A percentile compares a stretch with the other conserved stretches of the same genome.
phyloP scores from a whole-genome alignment of 176 grass and related monocot genomes.

The Oryza longistaminata region DNA sequence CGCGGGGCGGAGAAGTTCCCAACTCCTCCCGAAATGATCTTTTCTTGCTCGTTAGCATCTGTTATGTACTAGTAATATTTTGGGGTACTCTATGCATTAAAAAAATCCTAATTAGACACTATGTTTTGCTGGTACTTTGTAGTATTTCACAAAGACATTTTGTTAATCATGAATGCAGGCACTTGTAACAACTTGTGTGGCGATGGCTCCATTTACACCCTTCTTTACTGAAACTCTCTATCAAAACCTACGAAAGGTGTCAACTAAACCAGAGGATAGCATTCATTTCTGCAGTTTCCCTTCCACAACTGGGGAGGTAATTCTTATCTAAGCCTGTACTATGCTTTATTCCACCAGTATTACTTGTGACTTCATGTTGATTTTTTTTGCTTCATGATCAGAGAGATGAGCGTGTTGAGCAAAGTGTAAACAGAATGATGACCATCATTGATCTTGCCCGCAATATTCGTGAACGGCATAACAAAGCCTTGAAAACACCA shows the following conservation, averaged over 20 bases:
- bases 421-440: slow-evolving; percentile 96
- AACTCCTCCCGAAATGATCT: not conserved
- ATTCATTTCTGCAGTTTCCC: slow-evolving; percentile 95
- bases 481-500: slow-evolving; percentile 94
- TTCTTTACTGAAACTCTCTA: slow-evolving; percentile 99
- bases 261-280: slow-evolving; percentile 73
- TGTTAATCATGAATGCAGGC: slow-evolving; percentile 54
- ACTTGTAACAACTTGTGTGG: slow-evolving; percentile 86
- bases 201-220: slow-evolving; percentile 96
- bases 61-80: slow-evolving; percentile 24
- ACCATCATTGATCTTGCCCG: slow-evolving; percentile 97
- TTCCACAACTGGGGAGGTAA: slow-evolving; percentile 78
- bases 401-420: slow-evolving; percentile 98
- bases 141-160: slow-evolving; percentile 1
- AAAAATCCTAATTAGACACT: slow-evolving; percentile 6
- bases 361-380: slow-evolving; percentile 13
- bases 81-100: slow-evolving; percentile 29
- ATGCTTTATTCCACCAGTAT: slow-evolving; percentile 7
- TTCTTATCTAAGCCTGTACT: slow-evolving; percentile 4
- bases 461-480: slow-evolving; percentile 89
- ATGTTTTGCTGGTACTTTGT: slow-evolving; percentile 29
- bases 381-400: slow-evolving; percentile 46
- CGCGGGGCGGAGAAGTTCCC: no score
- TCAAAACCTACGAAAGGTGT: slow-evolving; percentile 89
- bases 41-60: slow-evolving; percentile 23